Base-by-base conservation (phyloP, 1,139 yeast genomes). In the Blastobotrys apis region DNA sequence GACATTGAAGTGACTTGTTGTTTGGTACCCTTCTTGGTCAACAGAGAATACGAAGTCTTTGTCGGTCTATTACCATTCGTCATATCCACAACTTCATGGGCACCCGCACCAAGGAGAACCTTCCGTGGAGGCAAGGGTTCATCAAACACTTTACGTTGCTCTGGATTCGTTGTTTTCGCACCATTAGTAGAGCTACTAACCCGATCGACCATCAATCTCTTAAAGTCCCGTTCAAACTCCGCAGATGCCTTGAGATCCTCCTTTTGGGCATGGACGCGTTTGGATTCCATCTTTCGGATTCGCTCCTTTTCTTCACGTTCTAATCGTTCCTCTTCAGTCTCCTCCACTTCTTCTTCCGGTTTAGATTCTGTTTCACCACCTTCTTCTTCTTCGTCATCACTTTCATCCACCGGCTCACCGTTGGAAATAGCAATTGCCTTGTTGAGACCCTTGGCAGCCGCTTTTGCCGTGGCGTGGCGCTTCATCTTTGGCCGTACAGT, bases 391-490 rank as follows among this genome's bases (percentile, higher is more conserved):
- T 38, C 63, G 2, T 25, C 31, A 9, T 35, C 39, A 21, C 31
- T 31, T 19, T 26, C 37, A 8, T 47, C 56, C 9, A 49, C 55
- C 16, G 50, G 54, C 5, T 43, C 48, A 6, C 54, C 58, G 12
- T 55, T 60, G 5, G 56, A 60, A 3, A 43, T 60, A 9, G 56
- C 64, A 52, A 29, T 53, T 56, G 13, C 50, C 2, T 54, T 60
- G 12, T 54, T 61, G 1, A 59, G 59, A 0, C 54, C 60, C 5
- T 50, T 52, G 4, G 53, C 48, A 1, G 64, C 62, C 22, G 52
- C 54, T 36, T 60, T 66, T 34, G 75, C 57, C 19, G 58, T 65
- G 1, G 50, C 56, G n/a, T 74, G 68, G 43, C 78, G 63, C 32
- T 59, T 62, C 49, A 74, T 64, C 0, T 63, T 59, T 20, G 63